Evolutionary conservation across 805 yeast genomes (phyloP), one percentile per base, ranked within the genome.

Genomic region (Barnettozyma botsteinii): DNA sequence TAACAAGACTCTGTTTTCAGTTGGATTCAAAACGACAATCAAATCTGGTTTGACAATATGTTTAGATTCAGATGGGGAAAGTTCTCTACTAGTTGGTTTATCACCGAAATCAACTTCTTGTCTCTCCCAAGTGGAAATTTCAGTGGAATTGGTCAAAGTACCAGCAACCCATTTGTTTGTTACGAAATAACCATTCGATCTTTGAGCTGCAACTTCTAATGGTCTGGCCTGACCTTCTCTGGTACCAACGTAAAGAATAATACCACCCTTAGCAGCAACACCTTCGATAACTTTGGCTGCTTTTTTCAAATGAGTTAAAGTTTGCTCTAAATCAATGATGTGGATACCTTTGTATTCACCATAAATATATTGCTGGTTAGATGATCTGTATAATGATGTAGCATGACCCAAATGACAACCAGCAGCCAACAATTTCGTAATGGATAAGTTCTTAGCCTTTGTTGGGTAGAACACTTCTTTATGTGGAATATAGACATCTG

Each of bases 401-500:
- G 95, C 74, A 52, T 91, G 97, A 22, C 98, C 98, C 50, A 93
- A 67, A 61, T 93, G 98, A 33, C 91, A 91, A 38, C 96, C 97
- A 0, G 97, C 86, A 4, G 96, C 91, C 61, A 91, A 60, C 38
- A 93, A 70, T 42, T 78, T 78, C 23, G 86, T 67, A 27, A 88
- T 67, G 3, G 91, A 72, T 11, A 85, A 58, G 41, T 84, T 76
- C 18, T 72, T 62, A 18, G 77, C 66, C 12, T 67, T 52, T 26
- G 73, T 66, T 14, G 96, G 95, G 19, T 68, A 63, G 33, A 69
- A 66, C 23, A 81, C 67, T 45, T 84, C 84, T 45, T 73, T 69
- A 55, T 80, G 79, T 14, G 96, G 95, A 38, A 65, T 62, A 57
- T 85, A 87, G 7, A 84, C 79, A 43, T 77, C 69, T 40, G 66